Evolutionary conservation across 192 early-diverging fungal species (phyloP).

Genomic region (Umbelopsis sp.): DNA sequence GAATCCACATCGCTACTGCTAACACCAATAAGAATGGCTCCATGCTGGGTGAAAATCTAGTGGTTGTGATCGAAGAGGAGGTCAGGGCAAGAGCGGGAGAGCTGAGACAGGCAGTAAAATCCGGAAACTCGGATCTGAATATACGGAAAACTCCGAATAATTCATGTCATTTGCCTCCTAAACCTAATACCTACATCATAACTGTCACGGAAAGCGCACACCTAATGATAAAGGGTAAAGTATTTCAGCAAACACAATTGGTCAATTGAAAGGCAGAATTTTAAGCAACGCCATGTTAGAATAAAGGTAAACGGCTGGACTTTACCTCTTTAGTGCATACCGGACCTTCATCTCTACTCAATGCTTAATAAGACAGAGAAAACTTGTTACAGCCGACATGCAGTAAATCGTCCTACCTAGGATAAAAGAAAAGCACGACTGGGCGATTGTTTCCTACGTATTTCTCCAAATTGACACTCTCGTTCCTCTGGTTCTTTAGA

Average conservation of each 20-base stretch:
- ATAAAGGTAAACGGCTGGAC: not conserved
- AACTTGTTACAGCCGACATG: not conserved
- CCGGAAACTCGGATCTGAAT: not conserved
- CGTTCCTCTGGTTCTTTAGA: conserved; percentile 38
- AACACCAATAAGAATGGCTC: conserved; percentile 42
- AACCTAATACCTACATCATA: conserved; percentile 24
- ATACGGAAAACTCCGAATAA: conserved; percentile 1
- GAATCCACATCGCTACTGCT: conserved; percentile 34
- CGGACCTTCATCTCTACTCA: conserved; percentile 30
- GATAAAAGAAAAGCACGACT: conserved; percentile 45
- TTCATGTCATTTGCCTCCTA: not conserved
- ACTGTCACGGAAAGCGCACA: conserved; percentile 43
- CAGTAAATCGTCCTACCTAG: not conserved
- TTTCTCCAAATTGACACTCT: conserved; percentile 27
- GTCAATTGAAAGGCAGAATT: not conserved
- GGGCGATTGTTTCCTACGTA: conserved; percentile 32
- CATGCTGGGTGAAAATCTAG: conserved; percentile 25
- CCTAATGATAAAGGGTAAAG: conserved; percentile 25
- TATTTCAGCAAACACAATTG: not conserved
- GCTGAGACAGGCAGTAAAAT: not conserved
- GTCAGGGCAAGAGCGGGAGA: conserved; percentile 1
- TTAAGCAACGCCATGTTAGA: too few relatives aligned
- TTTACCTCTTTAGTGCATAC: conserved; percentile 43
- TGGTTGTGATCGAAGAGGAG: not conserved
- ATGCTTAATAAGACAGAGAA: not conserved